Evolutionary conservation across 2,329 filamentous ascomycete species (phyloP).

Genomic region (Aspergillus novoparasiticus): DNA sequence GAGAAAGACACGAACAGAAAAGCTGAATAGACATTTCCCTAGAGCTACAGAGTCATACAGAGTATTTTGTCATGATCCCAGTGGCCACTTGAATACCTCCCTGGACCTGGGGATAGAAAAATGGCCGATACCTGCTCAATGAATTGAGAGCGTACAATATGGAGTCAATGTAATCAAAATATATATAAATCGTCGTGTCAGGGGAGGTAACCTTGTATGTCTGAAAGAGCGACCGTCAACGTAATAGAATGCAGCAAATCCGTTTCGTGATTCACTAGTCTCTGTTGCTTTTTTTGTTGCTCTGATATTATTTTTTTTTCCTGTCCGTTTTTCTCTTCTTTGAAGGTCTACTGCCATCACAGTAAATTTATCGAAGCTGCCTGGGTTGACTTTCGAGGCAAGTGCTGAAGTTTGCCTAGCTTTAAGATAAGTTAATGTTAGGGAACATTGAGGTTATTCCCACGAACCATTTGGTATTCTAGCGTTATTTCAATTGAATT

Average conservation of each 20-base stretch:
- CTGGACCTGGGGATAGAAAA: not conserved
- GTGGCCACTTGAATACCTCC: not conserved
- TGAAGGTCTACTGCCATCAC: not conserved
- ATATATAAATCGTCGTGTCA: not conserved
- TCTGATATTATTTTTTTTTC: not conserved
- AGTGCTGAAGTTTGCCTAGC: not conserved
- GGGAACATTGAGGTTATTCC: not conserved
- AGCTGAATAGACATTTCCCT: not conserved
- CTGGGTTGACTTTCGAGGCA: too few relatives aligned
- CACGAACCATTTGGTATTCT: not conserved
- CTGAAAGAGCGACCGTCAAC: not conserved
- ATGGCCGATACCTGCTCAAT: not conserved
- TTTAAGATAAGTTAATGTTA: not conserved
- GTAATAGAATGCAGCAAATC: not conserved
- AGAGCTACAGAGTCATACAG: not conserved
- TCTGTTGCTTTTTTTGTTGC: not conserved
- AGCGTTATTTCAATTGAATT: not conserved
- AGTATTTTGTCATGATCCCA: not conserved
- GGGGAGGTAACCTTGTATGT: not conserved
- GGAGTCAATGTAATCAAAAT: not conserved
- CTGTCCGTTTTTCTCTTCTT: not conserved
- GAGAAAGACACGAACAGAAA: not conserved
- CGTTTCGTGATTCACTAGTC: not conserved
- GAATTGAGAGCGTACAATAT: not conserved
- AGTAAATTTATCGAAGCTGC: not conserved